A percentile compares a stretch with the other conserved stretches of the same genome.
Conservation (phyloP, 1,284 basidiomycete species). For the Termitomyces sp. region DNA sequence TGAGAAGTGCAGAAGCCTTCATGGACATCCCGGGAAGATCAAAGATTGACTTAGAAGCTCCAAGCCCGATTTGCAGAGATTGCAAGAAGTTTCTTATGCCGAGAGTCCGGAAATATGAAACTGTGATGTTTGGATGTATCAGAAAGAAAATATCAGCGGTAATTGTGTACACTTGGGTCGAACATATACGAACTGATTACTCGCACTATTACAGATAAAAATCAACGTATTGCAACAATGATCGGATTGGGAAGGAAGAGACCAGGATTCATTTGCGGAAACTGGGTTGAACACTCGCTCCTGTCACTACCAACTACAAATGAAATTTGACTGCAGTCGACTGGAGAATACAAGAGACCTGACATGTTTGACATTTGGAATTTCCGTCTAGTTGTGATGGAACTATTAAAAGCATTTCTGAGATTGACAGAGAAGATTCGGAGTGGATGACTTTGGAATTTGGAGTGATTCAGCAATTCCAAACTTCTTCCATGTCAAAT, state of each 20-base stretch:
- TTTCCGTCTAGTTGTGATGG: background rate
- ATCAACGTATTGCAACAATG: background rate
- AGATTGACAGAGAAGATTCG: background rate
- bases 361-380: background rate
- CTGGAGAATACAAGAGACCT: background rate
- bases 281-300: background rate
- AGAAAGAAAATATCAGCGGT: conserved; percentile 26
- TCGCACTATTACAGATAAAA: background rate
- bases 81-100: background rate
- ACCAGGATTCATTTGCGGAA: background rate
- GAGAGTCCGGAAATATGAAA: background rate
- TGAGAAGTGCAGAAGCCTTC: background rate
- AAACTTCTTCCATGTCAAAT: background rate
- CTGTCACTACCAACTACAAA: background rate
- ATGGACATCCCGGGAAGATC: background rate
- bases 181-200: background rate
- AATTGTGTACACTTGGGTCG: background rate
- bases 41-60: background rate
- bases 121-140: conserved; percentile 12
- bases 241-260: background rate
- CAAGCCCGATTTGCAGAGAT: background rate
- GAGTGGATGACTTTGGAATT: background rate
- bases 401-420: background rate
- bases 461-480: background rate
- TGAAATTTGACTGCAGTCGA: background rate